Base-by-base conservation (phyloP, 139 green algal species). In the Auxenochlorella pyrenoidosa region DNA sequence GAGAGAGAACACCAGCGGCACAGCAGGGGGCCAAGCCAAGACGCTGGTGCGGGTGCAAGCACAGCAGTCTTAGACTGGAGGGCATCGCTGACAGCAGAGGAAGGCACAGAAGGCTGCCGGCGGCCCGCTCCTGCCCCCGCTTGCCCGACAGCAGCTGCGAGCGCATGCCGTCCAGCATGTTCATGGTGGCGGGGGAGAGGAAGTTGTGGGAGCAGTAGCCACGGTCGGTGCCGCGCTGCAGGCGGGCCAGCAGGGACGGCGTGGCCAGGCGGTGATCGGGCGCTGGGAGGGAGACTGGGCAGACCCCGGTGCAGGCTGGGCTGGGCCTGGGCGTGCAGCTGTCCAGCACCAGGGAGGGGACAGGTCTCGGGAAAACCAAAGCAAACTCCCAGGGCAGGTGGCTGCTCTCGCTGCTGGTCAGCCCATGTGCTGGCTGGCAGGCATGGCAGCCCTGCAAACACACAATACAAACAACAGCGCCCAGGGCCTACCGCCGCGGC, bases 121-220 rank as follows among this genome's bases (percentile, higher is more conserved):
- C 54, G 3, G 54, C 12, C 10, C 15, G 54, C 54, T 13, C 54
- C 54, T 54, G 65, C 65, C 54, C 2, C 54, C 16, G 54, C 54
- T 24, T 63, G 54, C 75, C 47, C 22, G 80, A 79, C 75, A 95
- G 66, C 76, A 96, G 90, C 89, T 97, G 94, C 30, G 30, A 22
- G 21, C 94, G 82, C 94, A 97, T 96, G 75, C 95, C 93, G 72
- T 94, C 80, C 12, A 97, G 75, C 93, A 96, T 96, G 60, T 75
- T 85, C 91, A 97, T 91, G 58, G 93, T 96, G 44, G 86, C 92
- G n/a, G 84, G 84, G 73, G 79, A 93, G 38, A 97, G 41, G 85
- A 91, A 96, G 86, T 94, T 91, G 44, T n/a, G 32, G 26, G 78
- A 43, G 72, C 87, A 89, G 83, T 90, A 97, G 21, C 32, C n/a